Percentiles rank a stretch among this genome's conserved stretches.
phyloP scores from a whole-genome alignment of 768 basidiomycete genomes.

The Agaricus subrufescens region DNA sequence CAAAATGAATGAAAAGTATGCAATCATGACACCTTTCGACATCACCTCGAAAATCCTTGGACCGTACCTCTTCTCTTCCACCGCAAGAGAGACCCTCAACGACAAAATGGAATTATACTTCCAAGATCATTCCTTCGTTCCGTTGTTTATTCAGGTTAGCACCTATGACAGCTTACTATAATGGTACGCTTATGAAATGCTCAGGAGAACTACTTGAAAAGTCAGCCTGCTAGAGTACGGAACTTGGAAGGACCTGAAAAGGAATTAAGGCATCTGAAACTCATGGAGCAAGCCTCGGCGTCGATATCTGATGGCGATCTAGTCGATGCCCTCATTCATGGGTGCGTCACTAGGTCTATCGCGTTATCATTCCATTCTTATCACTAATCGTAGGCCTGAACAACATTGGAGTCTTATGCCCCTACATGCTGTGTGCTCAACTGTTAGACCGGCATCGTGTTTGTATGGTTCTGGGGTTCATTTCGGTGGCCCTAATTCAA shows the following conservation, averaged over 20 bases:
- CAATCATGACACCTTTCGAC: constrained; percentile 88
- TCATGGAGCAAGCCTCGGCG: constrained; percentile 86
- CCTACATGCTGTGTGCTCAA: constrained; percentile 85
- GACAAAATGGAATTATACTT: constrained; percentile 98
- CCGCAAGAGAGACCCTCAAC: constrained; percentile 72
- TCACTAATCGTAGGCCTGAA: constrained; percentile 55
- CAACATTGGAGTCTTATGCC: constrained; percentile 98
- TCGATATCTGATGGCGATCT: constrained; percentile 95
- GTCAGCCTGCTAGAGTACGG: constrained; percentile 59
- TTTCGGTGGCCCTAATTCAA: constrained; percentile 60
- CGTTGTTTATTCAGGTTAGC: constrained; percentile 86
- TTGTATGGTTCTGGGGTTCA: constrained; percentile 71
- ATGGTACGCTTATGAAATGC: not conserved
- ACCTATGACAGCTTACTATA: not conserved
- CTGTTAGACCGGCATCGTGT: constrained; percentile 81
- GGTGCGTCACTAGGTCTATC: constrained; percentile 40
- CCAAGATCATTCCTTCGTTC: constrained; percentile 92
- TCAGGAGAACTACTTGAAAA: constrained; percentile 94
- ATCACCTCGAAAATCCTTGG: constrained; percentile 87
- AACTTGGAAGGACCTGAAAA: constrained; percentile 60
- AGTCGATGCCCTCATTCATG: constrained; percentile 90
- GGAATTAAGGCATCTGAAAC: constrained; percentile 63
- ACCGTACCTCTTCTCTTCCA: constrained; percentile 85
- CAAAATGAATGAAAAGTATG: constrained; percentile 89
- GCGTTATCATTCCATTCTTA: constrained; percentile 4